phyloP scores from a whole-genome alignment of 768 basidiomycete genomes.

The Podaxis rugospora region DNA sequence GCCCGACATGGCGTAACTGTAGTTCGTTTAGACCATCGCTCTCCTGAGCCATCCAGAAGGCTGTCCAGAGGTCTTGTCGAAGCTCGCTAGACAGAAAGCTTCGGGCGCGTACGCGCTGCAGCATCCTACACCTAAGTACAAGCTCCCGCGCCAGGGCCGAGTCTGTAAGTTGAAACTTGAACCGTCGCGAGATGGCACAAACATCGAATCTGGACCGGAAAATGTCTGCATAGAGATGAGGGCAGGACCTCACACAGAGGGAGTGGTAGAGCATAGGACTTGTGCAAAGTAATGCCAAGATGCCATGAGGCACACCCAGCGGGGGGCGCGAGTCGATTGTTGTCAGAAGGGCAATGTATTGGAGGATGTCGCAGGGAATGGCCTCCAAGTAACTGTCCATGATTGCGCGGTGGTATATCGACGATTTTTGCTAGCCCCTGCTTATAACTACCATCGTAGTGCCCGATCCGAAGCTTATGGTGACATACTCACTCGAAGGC shows the following conservation, averaged over 20 bases:
- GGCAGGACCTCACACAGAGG: conserved; percentile 37
- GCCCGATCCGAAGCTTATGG: conserved; percentile 2
- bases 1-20: conserved; percentile 37
- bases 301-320: conserved; percentile 32
- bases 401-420: neutral
- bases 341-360: conserved; percentile 46
- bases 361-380: conserved; percentile 54
- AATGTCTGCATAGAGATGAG: conserved; percentile 54
- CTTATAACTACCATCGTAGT: conserved; percentile 7
- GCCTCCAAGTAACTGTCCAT: conserved; percentile 45
- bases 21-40: conserved; percentile 42
- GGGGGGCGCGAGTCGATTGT: conserved; percentile 28
- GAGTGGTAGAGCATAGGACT: conserved; percentile 38
- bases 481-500: neutral
- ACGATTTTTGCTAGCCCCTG: neutral
- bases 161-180: conserved; percentile 25
- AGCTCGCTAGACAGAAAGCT: conserved; percentile 27
- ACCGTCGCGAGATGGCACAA: conserved; percentile 21
- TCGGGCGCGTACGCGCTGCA: conserved; percentile 41
- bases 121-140: conserved; percentile 37
- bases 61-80: conserved; percentile 49
- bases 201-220: conserved; percentile 49
- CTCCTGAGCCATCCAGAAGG: conserved; percentile 59
- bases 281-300: conserved; percentile 43
- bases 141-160: conserved; percentile 46